Base-by-base conservation (phyloP, 257 asterid species). In the Anisodus acutangulus region DNA sequence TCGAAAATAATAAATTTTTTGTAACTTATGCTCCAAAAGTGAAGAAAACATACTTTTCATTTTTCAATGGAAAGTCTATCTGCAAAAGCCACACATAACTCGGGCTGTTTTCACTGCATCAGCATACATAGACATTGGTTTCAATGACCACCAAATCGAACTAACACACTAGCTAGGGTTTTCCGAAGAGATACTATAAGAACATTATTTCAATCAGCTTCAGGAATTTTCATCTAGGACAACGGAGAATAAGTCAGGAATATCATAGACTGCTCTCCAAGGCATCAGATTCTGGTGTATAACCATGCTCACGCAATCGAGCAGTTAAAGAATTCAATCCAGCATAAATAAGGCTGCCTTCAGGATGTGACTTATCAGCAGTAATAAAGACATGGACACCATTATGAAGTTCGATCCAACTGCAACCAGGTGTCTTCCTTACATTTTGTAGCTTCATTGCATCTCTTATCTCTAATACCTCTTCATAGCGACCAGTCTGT, bases 401-500 rank as follows among this genome's bases (percentile, higher is more conserved):
- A 83, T 90, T 90, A 54, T 91, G 85, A 45, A 90, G 93, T 86
- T 93, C 97, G 58, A 95, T 89, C 98, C 99, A 95, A 87, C 98
- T 95, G 64, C 97, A 94, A 80, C 99, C 98, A 6, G 98, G 98
- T 3, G 91, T 91, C 87, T 95, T 95, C 91, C 87, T 90, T 87
- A 95, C 95, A 63, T 95, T 91, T 51, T 93, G 93, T 70, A 90
- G 88, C 89, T 88, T 91, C 99, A 95, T 94, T 9, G 87, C 74
- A 55, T 88, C 92, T 84, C 99, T 88, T 87, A 95, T 43, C 84
- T 89, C 98, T 0, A 90, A 90, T 80, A 95, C 97, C 88, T 95
- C 92, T 76, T 88, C 91, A 84, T 86, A 93, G 80, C 90, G 90
- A 39, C 98, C 98, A 55, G 91, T 88, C 43, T 93, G 95, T 84